Evolutionary conservation across 2,329 filamentous ascomycete species (phyloP).

Genomic region (Tolypocladium tropicale): DNA sequence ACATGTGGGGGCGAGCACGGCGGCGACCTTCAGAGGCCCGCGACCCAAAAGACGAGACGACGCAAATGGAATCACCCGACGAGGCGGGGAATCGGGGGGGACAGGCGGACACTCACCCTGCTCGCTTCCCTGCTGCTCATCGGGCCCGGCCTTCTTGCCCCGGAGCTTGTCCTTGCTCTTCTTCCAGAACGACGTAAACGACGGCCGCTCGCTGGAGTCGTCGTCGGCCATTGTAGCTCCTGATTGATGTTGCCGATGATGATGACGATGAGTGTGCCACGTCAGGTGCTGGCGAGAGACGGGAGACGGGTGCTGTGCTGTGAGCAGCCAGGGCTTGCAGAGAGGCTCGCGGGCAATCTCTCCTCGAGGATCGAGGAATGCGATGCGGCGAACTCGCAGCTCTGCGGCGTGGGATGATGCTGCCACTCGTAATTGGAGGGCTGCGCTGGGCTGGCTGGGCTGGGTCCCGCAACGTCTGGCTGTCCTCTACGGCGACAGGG

Average conservation of each 20-base stretch:
- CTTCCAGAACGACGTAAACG: conserved; percentile 39
- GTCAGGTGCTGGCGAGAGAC: no score
- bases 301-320: no score
- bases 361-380: not conserved
- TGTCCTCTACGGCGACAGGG: no score
- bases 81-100: no score
- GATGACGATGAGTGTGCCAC: no score
- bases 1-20: not conserved
- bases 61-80: not conserved
- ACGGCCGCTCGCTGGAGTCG: conserved; percentile 22
- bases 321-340: not conserved
- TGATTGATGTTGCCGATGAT: no score
- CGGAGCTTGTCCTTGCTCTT: conserved; percentile 25
- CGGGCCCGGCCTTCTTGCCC: not conserved
- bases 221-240: conserved; percentile 7
- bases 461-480: not conserved
- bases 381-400: not conserved
- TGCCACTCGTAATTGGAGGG: not conserved
- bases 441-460: not conserved
- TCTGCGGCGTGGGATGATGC: not conserved
- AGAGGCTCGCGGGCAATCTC: no score
- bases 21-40: not conserved
- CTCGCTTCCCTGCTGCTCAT: not conserved
- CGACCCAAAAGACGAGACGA: not conserved
- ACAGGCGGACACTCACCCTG: not conserved